Evolutionary conservation across 345 rosid genomes (phyloP).

Genomic region (Microthlaspi erraticum): DNA sequence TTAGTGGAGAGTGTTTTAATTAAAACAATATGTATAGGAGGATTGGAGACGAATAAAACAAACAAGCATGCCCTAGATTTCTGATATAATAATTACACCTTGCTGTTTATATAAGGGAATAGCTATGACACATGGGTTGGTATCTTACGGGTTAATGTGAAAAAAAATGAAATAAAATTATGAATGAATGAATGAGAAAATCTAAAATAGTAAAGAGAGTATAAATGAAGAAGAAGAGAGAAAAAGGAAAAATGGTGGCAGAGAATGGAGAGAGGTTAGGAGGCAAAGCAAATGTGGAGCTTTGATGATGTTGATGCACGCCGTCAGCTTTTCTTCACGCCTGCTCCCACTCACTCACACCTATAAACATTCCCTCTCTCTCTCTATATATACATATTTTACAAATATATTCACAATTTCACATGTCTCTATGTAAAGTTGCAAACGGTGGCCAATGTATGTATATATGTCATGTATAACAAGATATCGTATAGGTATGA

Average conservation of each 20-base stretch:
- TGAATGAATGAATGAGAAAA: slow-evolving; percentile 3
- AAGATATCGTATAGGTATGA: neutral
- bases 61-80: slow-evolving; percentile 48
- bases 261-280: slow-evolving; percentile 73
- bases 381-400: neutral
- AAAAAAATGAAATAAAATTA: neutral
- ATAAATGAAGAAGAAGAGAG: slow-evolving; percentile 36
- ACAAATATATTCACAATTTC: neutral
- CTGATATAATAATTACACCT: slow-evolving; percentile 43
- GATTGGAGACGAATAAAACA: slow-evolving; percentile 30
- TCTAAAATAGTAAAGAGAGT: slow-evolving; percentile 24
- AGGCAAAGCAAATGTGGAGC: slow-evolving; percentile 70
- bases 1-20: slow-evolving; percentile 24
- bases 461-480: neutral
- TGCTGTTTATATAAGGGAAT: slow-evolving; percentile 39
- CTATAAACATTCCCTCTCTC: slow-evolving; percentile 46
- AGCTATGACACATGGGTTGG: slow-evolving; percentile 40
- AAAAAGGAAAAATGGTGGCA: slow-evolving; percentile 52
- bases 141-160: slow-evolving; percentile 35
- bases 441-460: neutral
- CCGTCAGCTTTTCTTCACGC: slow-evolving; percentile 87
- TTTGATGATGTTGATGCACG: slow-evolving; percentile 88
- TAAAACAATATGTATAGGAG: neutral
- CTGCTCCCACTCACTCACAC: slow-evolving; percentile 53
- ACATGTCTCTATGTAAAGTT: slow-evolving; percentile 31